phyloP scores from a whole-genome alignment of 805 yeast genomes.

The Phaffomyces antillensis region DNA sequence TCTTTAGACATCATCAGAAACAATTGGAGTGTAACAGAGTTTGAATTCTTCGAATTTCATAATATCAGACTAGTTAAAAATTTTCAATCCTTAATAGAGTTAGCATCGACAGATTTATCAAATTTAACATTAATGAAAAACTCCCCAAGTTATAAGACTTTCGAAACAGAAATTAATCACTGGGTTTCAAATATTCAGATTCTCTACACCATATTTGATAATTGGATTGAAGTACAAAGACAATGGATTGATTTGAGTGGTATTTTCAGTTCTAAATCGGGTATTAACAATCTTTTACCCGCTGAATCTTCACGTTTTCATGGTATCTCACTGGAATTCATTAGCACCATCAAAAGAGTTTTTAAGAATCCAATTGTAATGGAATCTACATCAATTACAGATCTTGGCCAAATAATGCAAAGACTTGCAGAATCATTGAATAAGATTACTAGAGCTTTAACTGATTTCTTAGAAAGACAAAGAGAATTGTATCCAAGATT shows the following conservation, averaged over 20 bases:
- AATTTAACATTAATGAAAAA: slow-evolving; percentile 62
- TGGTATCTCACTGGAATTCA: slow-evolving; percentile 54
- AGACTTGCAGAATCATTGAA: slow-evolving; percentile 48
- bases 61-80: slow-evolving; percentile 52
- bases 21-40: slow-evolving; percentile 47
- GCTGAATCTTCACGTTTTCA: slow-evolving; percentile 61
- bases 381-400: slow-evolving; percentile 47
- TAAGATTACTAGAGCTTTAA: slow-evolving; percentile 56
- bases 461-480: slow-evolving; percentile 75
- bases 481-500: slow-evolving; percentile 73
- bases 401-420: slow-evolving; percentile 38
- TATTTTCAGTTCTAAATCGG: slow-evolving; percentile 54
- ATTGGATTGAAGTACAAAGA: slow-evolving; percentile 81
- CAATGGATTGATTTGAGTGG: slow-evolving; percentile 86
- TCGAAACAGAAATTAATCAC: slow-evolving; percentile 48
- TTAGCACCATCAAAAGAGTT: slow-evolving; percentile 41
- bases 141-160: slow-evolving; percentile 53
- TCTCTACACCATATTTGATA: slow-evolving; percentile 46
- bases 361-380: slow-evolving; percentile 43
- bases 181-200: slow-evolving; percentile 52
- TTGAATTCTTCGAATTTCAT: slow-evolving; percentile 48
- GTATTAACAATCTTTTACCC: slow-evolving; percentile 58
- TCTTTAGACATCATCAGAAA: slow-evolving; percentile 42
- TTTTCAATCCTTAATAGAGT: slow-evolving; percentile 59
- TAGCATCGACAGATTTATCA: slow-evolving; percentile 52